phyloP scores from a whole-genome alignment of 805 yeast genomes.

The Ogataea glucozyma region DNA sequence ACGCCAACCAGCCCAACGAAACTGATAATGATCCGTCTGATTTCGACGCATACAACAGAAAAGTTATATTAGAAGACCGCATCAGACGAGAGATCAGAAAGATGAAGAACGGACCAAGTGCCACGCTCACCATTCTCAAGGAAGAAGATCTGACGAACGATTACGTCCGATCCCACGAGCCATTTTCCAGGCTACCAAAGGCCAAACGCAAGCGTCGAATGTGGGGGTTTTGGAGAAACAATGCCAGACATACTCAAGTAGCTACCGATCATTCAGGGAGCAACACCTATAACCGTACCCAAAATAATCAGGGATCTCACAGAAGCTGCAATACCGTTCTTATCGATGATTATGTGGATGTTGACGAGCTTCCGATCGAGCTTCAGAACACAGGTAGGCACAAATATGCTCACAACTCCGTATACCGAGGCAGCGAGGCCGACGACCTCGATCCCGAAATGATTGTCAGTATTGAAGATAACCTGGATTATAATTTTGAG shows the following conservation, averaged over 20 bases:
- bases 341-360: slow-evolving; percentile 33
- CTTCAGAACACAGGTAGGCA: slow-evolving; percentile 20
- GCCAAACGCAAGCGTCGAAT: slow-evolving; percentile 2
- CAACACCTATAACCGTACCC: neutral
- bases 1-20: slow-evolving; percentile 4
- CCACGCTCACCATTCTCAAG: slow-evolving; percentile 20
- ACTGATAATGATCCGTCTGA: slow-evolving; percentile 22
- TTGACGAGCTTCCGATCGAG: slow-evolving; percentile 33
- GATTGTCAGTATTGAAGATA: slow-evolving; percentile 33
- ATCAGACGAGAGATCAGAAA: slow-evolving; percentile 23
- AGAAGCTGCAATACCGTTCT: slow-evolving; percentile 22
- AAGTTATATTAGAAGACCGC: slow-evolving; percentile 28
- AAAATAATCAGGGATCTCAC: slow-evolving; percentile 1
- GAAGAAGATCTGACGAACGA: slow-evolving; percentile 27
- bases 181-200: neutral
- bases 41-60: slow-evolving; percentile 32
- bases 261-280: no score
- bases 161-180: slow-evolving; percentile 14
- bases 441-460: slow-evolving; percentile 25
- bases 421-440: neutral
- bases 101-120: slow-evolving; percentile 11
- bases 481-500: slow-evolving; percentile 32
- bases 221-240: slow-evolving; percentile 4
- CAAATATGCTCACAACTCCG: neutral
- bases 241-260: no score